Percentiles rank a stretch among this genome's conserved stretches.
phyloP scores from a whole-genome alignment of 306 rosid genomes.

The Vigna hirtella region DNA sequence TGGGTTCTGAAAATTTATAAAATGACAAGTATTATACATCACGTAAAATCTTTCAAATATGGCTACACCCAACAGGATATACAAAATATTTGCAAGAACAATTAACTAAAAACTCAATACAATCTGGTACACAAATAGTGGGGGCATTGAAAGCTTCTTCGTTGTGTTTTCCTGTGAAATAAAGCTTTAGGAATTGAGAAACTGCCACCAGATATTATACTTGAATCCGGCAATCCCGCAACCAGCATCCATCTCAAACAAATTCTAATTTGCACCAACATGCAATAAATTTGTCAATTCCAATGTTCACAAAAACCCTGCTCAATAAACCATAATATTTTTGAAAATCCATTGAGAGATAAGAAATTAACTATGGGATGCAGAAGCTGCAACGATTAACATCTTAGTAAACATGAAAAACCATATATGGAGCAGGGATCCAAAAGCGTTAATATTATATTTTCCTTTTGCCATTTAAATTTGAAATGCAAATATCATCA shows the following conservation, averaged over 20 bases:
- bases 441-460: neutral
- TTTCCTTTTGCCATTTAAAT: neutral
- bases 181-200: constrained; percentile 46
- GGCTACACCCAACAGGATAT: constrained; percentile 23
- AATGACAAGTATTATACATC: constrained; percentile 20
- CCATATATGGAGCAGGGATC: no score
- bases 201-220: constrained; percentile 38
- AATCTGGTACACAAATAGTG: constrained; percentile 49
- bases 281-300: constrained; percentile 2
- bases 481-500: constrained; percentile 10
- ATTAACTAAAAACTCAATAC: constrained; percentile 27
- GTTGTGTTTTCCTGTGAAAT: constrained; percentile 65
- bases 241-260: constrained; percentile 57
- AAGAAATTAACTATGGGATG: no score
- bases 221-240: constrained; percentile 50
- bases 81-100: constrained; percentile 19
- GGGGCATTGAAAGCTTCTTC: constrained; percentile 78
- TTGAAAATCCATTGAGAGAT: no score
- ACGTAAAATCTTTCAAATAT: constrained; percentile 34
- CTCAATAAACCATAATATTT: neutral
- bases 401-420: no score
- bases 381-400: no score
- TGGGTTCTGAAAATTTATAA: constrained; percentile 18
- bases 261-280: constrained; percentile 42
- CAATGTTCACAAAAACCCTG: neutral